phyloP scores from a whole-genome alignment of 2,329 filamentous ascomycete species.

The Cladophialophora carrionii region DNA sequence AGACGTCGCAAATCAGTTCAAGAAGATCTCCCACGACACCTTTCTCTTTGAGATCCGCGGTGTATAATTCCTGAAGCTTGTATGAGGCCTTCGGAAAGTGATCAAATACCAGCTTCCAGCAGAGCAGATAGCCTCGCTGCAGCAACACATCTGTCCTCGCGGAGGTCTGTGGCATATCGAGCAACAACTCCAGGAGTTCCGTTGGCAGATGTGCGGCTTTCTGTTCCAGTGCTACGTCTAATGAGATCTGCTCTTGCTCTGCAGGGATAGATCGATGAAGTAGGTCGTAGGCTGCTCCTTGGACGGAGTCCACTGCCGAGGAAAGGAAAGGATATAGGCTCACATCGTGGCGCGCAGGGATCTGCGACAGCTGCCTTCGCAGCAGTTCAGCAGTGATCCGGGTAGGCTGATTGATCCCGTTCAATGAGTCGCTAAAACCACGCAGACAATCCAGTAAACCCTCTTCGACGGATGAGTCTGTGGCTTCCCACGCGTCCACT shows the following conservation, averaged over 20 bases:
- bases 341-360: conserved; percentile 56
- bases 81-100: conserved; percentile 77
- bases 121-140: conserved; percentile 79
- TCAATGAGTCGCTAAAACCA: conserved; percentile 62
- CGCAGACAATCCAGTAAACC: conserved; percentile 57
- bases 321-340: conserved; percentile 77
- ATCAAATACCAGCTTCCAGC: conserved; percentile 89
- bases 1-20: conserved; percentile 78
- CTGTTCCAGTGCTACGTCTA: conserved; percentile 66
- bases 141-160: conserved; percentile 67
- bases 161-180: conserved; percentile 70
- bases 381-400: conserved; percentile 76
- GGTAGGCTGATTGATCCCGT: conserved; percentile 57
- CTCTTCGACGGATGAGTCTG: conserved; percentile 58
- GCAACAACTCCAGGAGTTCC: conserved; percentile 79
- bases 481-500: conserved; percentile 69
- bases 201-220: conserved; percentile 71
- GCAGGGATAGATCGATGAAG: conserved; percentile 78
- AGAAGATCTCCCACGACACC: conserved; percentile 68
- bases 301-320: conserved; percentile 73
- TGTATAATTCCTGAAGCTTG: conserved; percentile 80
- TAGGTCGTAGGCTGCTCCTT: conserved; percentile 77
- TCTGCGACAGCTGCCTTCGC: conserved; percentile 63
- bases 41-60: conserved; percentile 74
- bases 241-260: conserved; percentile 77